Evolutionary conservation across 768 basidiomycete species (phyloP), one percentile per base, ranked within the genome.

Genomic region (Pleurotus tuber-regium): DNA sequence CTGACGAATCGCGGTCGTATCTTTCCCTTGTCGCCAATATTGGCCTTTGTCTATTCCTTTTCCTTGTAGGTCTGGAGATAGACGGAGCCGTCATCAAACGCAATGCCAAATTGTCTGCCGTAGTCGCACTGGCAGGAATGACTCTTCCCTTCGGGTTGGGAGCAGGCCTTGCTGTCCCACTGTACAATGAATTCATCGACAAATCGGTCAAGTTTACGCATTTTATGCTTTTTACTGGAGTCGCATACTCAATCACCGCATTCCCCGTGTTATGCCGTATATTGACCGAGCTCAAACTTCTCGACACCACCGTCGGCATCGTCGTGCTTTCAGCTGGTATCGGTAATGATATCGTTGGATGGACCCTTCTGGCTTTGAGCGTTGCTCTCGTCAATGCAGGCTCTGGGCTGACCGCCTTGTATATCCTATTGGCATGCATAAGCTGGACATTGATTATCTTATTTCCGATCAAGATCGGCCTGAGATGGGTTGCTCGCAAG

Each of bases 161-260:
- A 1, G 79, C 87, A 0, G 86, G 76, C 0, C 64, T 81, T 8
- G 59, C 78, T 25, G 79, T 72, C 8, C 84, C 89, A 0, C 62
- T 97, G 5, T 98, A 93, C 71, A 67, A 71, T 9, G 61, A 83
- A 53, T 98, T 95, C 68, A 79, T 92, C 57, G 78, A 86, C 61
- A 66, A 70, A 1, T 72, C 68, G 40, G 76, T 86, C 43, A 76
- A 83, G 47, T 96, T 93, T 66, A 86, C 90, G 0, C 77, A 96
- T 64, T 98, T 98, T 67, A 84, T 97, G 80, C 82, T 99, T 29
- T 98, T 98, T 68, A 84, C 89, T 8, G 93, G 92, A 11, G 92
- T 95, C 18, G 92, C 93, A 1, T 93, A 86, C 70, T 86, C 87
- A 2, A 92, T 92, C 60, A 92, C 89, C 0, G 90, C 89, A 0